These are phyloP conservation scores for Cryphonectria naterciae DNA, from an alignment of 2,329 filamentous ascomycete species.

Conservation along the genomic window DNA sequence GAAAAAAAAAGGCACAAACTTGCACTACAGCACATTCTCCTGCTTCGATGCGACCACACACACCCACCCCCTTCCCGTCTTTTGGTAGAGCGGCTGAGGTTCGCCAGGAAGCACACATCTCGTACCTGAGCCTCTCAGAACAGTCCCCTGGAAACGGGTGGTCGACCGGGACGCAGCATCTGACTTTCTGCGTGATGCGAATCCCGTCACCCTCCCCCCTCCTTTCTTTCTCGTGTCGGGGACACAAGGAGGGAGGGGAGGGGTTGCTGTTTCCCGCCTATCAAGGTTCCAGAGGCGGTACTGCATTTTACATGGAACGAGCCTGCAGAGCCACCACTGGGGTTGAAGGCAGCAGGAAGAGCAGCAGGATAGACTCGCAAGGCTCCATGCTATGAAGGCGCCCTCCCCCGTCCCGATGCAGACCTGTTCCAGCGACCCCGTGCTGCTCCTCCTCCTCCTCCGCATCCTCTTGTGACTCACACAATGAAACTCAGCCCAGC, in stretches of 20 bases:
- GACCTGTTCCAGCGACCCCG: not conserved
- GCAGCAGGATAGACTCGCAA: not conserved
- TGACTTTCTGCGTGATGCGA: slow-evolving; percentile 15
- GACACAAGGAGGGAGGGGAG: slow-evolving; percentile 11
- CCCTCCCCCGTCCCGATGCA: not conserved
- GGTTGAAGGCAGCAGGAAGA: not conserved
- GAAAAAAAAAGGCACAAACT: slow-evolving; percentile 22
- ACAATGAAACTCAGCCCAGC: too few species aligned
- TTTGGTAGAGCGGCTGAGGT: slow-evolving; percentile 15
- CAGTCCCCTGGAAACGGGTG: not conserved
- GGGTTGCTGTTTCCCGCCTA: not conserved
- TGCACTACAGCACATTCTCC: slow-evolving; percentile 20
- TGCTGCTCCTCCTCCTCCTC: not conserved
- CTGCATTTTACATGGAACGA: not conserved
- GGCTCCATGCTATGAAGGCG: not conserved
- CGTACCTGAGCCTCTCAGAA: slow-evolving; percentile 28
- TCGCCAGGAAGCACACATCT: slow-evolving; percentile 16
- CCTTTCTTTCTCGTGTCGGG: slow-evolving; percentile 8
- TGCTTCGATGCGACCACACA: slow-evolving; percentile 15
- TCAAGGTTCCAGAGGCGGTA: not conserved
- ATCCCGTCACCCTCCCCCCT: slow-evolving; percentile 5
- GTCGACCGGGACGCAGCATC: slow-evolving; percentile 20
- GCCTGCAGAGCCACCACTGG: not conserved
- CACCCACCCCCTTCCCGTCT: not conserved
- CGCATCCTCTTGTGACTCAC: not conserved